Conservation (phyloP, 495 filamentous ascomycete species). For the Aspergillus taichungensis region DNA sequence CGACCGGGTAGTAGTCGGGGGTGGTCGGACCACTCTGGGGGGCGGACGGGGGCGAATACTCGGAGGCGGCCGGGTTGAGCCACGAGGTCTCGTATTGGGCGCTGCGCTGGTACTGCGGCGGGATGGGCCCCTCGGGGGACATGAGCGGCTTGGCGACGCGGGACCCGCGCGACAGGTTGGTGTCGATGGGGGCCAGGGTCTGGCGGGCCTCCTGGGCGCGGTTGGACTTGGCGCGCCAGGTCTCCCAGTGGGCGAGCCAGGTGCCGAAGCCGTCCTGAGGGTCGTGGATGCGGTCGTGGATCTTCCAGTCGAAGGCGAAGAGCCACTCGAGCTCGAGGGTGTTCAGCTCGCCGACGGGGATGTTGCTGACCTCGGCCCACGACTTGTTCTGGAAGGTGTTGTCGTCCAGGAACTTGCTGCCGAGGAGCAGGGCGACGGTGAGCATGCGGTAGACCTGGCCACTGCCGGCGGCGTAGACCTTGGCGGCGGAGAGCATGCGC, state of each 20-base stretch:
- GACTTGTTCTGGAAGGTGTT: conserved; percentile 99
- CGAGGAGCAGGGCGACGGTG: conserved; percentile 78
- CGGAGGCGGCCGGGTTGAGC: conserved; percentile 41
- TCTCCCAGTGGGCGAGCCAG: conserved; percentile 79
- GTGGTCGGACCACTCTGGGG: conserved; percentile 59
- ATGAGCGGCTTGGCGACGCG: conserved; percentile 38
- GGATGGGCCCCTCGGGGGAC: conserved; percentile 41
- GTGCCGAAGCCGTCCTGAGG: conserved; percentile 69
- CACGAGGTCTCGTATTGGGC: conserved; percentile 44
- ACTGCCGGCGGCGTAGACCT: conserved; percentile 49
- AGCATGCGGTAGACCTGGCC: conserved; percentile 85
- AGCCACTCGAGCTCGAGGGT: conserved; percentile 89
- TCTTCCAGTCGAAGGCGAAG: conserved; percentile 68
- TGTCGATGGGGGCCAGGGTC: conserved; percentile 61
- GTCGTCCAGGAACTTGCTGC: conserved; percentile 97
- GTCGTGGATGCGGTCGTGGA: conserved; percentile 80
- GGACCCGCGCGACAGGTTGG: conserved; percentile 46
- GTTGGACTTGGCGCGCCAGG: conserved; percentile 59
- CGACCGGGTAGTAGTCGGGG: conserved; percentile 48
- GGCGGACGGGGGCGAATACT: conserved; percentile 61
- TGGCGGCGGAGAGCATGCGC: conserved; percentile 56
- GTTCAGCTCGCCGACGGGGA: conserved; percentile 81
- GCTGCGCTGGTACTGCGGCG: conserved; percentile 43
- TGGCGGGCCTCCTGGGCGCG: conserved; percentile 45
- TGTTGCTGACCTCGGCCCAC: conserved; percentile 96